A percentile compares a stretch with the other conserved stretches of the same genome.
Conservation (phyloP, 1,284 basidiomycete genomes). For the Marasmius sp. region DNA sequence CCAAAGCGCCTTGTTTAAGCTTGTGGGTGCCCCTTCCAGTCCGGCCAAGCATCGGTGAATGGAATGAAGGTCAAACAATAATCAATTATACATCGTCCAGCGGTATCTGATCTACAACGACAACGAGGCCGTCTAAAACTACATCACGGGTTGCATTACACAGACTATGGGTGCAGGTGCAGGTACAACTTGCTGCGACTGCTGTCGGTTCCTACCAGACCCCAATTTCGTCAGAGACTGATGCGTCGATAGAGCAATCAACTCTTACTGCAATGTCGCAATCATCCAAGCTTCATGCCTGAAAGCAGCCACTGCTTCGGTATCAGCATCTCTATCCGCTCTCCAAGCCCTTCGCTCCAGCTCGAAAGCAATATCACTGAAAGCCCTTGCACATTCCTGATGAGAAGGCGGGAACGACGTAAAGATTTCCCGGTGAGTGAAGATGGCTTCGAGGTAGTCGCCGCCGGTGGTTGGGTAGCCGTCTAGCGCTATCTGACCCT, state of each 20-base stretch:
- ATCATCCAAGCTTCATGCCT: conserved; percentile 65
- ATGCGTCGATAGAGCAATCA: neutral
- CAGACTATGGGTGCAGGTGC: conserved; percentile 2
- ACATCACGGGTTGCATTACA: conserved; percentile 12
- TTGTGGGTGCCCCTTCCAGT: too few species aligned
- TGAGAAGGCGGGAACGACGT: conserved; percentile 59
- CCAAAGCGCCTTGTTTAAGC: too few species aligned
- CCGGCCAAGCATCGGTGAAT: too few species aligned
- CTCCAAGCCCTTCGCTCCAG: conserved; percentile 64
- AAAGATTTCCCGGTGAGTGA: conserved; percentile 70
- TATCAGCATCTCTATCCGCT: conserved; percentile 64
- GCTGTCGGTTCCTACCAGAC: neutral
- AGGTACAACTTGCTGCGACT: neutral
- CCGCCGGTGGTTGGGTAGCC: conserved; percentile 59
- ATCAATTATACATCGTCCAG: too few species aligned
- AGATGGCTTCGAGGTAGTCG: conserved; percentile 72
- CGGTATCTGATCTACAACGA: too few species aligned
- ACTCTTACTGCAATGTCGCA: conserved; percentile 29
- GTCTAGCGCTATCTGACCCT: conserved; percentile 42
- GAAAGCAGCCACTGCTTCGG: conserved; percentile 63
- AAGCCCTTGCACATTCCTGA: conserved; percentile 56
- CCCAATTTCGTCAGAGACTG: neutral
- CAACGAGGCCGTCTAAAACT: neutral
- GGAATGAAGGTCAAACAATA: too few species aligned
- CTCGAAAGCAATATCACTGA: conserved; percentile 59